Base-by-base conservation (phyloP, 1,139 yeast species). In the Candida tetrigidarum region DNA sequence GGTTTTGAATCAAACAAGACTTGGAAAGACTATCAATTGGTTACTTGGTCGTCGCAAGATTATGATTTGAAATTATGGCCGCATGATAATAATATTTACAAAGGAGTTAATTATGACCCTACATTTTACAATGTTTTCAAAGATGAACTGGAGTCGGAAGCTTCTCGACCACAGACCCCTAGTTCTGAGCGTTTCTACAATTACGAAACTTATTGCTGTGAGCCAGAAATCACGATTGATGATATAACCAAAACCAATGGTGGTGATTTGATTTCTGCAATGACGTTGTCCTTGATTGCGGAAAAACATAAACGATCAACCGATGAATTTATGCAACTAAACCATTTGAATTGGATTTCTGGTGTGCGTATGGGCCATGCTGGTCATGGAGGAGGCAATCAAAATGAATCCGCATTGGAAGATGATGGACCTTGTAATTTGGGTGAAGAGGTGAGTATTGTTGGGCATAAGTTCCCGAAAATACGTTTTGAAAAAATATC, bases 401-500 rank as follows among this genome's bases (percentile, higher is more conserved):
- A 49, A 28, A 52, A 52, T 19, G 39, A 45, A 8, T 26, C 44
- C 5, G 33, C 40, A 9, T 45, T 51, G 25, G 65, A 58, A 29
- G 81, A 71, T 48, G 78, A 70, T 50, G 76, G 73, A 26, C 91
- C 86, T 2, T 78, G 83, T 14, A 89, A 88, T 56, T 65, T 92
- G 18, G 97, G 96, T 4, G 97, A 91, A 63, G 98, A 93, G 60
- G 92, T 92, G 2, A 86, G 96, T 53, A 74, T 81, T 25, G 93
- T 92, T 7, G 97, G 97, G 1, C 93, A 87, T 56, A 89, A 88
- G 56, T 91, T 93, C 59, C 96, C 97, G 1, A 88, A 86, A 52
- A 78, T 93, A 2, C 71, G 85, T 3, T 92, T 93, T 60, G 98
- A 93, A 55, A 83, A 84, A 57, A 91, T 93, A 6, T 84, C 93